A percentile compares a stretch with the other conserved stretches of the same genome.
Conservation (phyloP, 2,329 filamentous ascomycete species). For the Colletotrichum ledebouriae region DNA sequence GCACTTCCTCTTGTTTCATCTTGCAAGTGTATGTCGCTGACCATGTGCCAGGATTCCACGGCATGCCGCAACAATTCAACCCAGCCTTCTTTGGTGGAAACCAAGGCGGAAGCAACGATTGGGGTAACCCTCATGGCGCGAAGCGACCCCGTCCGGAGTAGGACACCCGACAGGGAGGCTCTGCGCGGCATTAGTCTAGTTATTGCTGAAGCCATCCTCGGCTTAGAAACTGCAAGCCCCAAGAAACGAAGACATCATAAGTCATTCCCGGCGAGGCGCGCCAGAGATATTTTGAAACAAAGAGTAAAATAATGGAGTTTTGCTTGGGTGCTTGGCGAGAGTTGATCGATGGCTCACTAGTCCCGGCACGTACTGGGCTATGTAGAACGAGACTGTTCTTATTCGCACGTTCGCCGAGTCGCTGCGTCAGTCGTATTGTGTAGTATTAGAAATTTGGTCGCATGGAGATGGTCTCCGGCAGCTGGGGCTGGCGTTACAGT, state of each 20-base stretch:
- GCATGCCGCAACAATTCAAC: constrained; percentile 78
- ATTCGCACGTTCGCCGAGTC: neutral
- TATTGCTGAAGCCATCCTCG: too few species aligned
- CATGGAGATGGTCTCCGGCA: constrained; percentile 5
- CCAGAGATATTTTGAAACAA: neutral
- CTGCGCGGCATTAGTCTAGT: neutral
- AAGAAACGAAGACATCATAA: too few species aligned
- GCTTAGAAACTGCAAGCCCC: too few species aligned
- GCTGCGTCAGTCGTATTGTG: constrained; percentile 21
- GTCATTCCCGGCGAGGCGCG: neutral
- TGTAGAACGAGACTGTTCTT: neutral
- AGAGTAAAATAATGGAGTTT: neutral
- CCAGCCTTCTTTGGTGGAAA: constrained; percentile 76
- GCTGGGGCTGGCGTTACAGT: constrained; percentile 35
- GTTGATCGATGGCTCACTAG: neutral
- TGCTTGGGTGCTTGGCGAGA: neutral
- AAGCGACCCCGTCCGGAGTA: constrained; percentile 83
- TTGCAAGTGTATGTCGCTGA: constrained; percentile 43
- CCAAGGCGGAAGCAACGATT: constrained; percentile 67
- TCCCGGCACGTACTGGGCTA: neutral
- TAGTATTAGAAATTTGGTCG: constrained; percentile 38
- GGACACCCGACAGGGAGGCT: constrained; percentile 34
- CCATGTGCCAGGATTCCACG: constrained; percentile 69
- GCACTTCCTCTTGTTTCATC: neutral
- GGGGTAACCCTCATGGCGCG: constrained; percentile 85